Conservation (phyloP, 1,284 basidiomycete genomes). For the Bondarzewia mesenterica region DNA sequence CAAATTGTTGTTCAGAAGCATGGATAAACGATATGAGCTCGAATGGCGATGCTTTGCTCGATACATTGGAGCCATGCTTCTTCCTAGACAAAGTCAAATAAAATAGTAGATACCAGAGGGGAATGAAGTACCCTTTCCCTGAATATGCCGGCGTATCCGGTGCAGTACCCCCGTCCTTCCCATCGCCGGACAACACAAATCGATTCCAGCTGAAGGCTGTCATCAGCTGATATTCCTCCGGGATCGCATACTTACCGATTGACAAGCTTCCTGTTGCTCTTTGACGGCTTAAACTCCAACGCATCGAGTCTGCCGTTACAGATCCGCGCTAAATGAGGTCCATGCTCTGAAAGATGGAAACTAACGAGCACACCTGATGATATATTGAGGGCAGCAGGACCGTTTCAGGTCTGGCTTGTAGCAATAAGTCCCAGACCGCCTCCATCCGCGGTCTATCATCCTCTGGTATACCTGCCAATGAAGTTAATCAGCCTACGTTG, state of each 20-base stretch:
- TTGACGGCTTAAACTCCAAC: slow-evolving; percentile 61
- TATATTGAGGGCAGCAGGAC: slow-evolving; percentile 91
- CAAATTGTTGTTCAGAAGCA: slow-evolving; percentile 27
- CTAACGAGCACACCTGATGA: slow-evolving; percentile 57
- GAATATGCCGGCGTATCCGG: too few relatives aligned
- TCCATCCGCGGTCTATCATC: slow-evolving; percentile 88
- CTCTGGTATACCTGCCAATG: slow-evolving; percentile 55
- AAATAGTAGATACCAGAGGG: too few relatives aligned
- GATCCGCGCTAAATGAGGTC: slow-evolving; percentile 3
- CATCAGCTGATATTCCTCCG: background rate
- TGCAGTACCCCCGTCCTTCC: too few relatives aligned
- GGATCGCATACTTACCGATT: slow-evolving; percentile 44
- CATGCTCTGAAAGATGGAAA: background rate
- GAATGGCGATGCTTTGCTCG: slow-evolving; percentile 16
- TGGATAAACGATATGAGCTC: slow-evolving; percentile 41
- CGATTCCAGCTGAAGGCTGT: slow-evolving; percentile 61
- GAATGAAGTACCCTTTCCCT: too few relatives aligned
- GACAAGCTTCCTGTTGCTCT: slow-evolving; percentile 72
- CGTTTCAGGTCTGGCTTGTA: slow-evolving; percentile 77
- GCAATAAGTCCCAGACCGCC: slow-evolving; percentile 75
- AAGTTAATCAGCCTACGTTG: too few relatives aligned
- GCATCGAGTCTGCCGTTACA: slow-evolving; percentile 69
- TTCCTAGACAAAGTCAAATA: too few relatives aligned
- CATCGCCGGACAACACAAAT: too few relatives aligned
- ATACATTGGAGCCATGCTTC: too few relatives aligned